phyloP scores from a whole-genome alignment of 352 stramenopile genomes.

The Phytopythium oedochilum region DNA sequence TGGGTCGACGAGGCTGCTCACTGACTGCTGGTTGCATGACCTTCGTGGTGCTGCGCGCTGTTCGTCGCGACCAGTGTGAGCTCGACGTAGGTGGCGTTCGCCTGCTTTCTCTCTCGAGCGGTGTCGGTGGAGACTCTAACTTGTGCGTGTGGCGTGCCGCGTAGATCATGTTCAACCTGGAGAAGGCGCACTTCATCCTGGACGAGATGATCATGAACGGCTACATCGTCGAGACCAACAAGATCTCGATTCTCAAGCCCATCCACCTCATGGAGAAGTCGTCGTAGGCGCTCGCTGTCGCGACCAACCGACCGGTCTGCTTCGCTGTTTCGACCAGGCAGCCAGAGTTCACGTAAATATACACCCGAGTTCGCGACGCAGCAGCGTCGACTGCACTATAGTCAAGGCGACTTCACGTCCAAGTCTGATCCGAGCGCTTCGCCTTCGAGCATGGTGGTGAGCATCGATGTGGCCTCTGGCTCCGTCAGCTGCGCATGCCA shows the following conservation, averaged over 20 bases:
- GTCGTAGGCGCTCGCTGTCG: constrained; percentile 42
- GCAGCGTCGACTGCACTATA: background rate
- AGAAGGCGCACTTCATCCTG: constrained; percentile 90
- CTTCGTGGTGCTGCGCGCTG: too few relatives aligned
- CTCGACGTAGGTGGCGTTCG: constrained; percentile 57
- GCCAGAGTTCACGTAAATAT: background rate
- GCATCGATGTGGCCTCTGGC: too few relatives aligned
- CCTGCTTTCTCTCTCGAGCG: background rate
- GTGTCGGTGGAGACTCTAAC: background rate
- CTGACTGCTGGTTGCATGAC: too few relatives aligned
- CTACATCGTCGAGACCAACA: constrained; percentile 99
- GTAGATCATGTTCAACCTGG: constrained; percentile 92
- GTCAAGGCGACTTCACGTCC: background rate
- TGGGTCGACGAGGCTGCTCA: background rate
- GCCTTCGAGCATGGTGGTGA: too few relatives aligned
- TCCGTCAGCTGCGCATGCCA: too few relatives aligned
- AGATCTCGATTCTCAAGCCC: constrained; percentile 97
- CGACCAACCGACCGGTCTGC: background rate
- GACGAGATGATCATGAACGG: constrained; percentile 99
- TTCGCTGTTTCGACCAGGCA: background rate
- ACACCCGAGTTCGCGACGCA: too few relatives aligned
- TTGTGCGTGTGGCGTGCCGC: constrained; percentile 3
- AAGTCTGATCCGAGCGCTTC: background rate
- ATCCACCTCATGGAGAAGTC: constrained; percentile 98
- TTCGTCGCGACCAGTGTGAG: constrained; percentile 46